phyloP scores from a whole-genome alignment of 1,284 basidiomycete species.

The Inonotus obliquus region DNA sequence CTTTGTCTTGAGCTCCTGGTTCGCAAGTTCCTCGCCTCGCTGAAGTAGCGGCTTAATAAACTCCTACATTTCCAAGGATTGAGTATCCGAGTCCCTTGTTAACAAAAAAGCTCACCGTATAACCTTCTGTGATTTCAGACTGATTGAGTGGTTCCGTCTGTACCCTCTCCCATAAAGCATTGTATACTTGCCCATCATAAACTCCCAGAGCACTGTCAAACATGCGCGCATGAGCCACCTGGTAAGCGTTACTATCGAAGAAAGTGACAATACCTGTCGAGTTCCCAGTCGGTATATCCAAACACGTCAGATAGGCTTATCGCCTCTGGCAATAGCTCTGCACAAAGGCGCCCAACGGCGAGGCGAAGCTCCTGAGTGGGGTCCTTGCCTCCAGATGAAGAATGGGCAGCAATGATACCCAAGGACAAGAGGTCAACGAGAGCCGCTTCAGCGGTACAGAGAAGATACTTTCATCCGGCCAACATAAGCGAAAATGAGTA shows the following conservation, averaged over 20 bases:
- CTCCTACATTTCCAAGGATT: constrained; percentile 27
- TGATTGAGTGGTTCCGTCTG: constrained; percentile 64
- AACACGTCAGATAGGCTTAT: constrained; percentile 74
- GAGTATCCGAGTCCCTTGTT: background rate
- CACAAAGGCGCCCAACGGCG: constrained; percentile 47
- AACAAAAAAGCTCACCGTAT: constrained; percentile 38
- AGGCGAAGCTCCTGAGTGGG: constrained; percentile 49
- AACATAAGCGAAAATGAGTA: background rate
- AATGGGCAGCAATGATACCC: constrained; percentile 34
- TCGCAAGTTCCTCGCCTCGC: constrained; percentile 37
- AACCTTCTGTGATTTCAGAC: constrained; percentile 45
- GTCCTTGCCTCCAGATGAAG: constrained; percentile 29
- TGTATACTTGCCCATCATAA: constrained; percentile 64
- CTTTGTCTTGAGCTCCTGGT: background rate
- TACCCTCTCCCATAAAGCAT: constrained; percentile 60
- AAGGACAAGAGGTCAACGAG: constrained; percentile 58
- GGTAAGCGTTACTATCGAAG: background rate
- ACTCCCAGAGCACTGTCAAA: constrained; percentile 53
- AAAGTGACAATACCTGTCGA: constrained; percentile 47
- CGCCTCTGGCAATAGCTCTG: constrained; percentile 56
- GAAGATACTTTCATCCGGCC: constrained; percentile 46
- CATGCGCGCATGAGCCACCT: background rate
- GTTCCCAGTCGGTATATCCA: constrained; percentile 73
- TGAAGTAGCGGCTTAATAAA: constrained; percentile 46
- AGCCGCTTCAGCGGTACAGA: constrained; percentile 52